These are phyloP conservation scores for Gaertneriomyces sp. DNA, from an alignment of 192 early-diverging fungal genomes.

Conservation along the genomic window DNA sequence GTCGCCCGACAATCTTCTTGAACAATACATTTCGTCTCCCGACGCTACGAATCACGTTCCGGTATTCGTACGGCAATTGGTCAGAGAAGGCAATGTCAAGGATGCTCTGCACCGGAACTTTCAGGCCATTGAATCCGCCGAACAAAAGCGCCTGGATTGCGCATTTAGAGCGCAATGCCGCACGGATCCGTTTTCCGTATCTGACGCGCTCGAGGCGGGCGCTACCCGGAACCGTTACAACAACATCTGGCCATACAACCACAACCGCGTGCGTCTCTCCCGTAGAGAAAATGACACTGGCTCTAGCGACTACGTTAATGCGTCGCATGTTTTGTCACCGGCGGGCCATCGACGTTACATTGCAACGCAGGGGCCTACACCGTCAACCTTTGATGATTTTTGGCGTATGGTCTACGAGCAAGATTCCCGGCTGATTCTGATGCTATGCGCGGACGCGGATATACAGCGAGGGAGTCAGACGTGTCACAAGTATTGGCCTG, in stretches of 20 bases:
- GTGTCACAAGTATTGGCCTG: slow-evolving; percentile 85
- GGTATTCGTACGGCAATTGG: slow-evolving; percentile 25
- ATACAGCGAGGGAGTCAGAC: slow-evolving; percentile 60
- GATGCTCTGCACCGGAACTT: slow-evolving; percentile 30
- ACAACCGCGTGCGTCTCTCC: slow-evolving; percentile 27
- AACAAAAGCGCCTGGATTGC: slow-evolving; percentile 63
- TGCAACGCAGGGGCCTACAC: slow-evolving; percentile 83
- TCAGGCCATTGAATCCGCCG: slow-evolving; percentile 31
- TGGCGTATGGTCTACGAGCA: slow-evolving; percentile 82
- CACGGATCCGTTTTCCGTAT: slow-evolving; percentile 64
- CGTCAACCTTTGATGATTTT: slow-evolving; percentile 66
- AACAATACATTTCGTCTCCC: neutral
- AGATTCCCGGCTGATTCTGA: slow-evolving; percentile 65
- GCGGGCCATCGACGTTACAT: slow-evolving; percentile 58
- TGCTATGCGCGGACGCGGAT: slow-evolving; percentile 58
- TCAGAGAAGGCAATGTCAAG: slow-evolving; percentile 13
- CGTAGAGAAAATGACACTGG: slow-evolving; percentile 1
- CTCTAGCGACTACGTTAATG: slow-evolving; percentile 42
- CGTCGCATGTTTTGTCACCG: slow-evolving; percentile 33
- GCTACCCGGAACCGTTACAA: slow-evolving; percentile 74
- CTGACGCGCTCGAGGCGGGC: slow-evolving; percentile 74
- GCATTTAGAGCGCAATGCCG: slow-evolving; percentile 35
- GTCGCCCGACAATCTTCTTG: neutral
- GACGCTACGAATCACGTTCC: slow-evolving; percentile 7
- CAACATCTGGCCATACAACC: slow-evolving; percentile 73